A percentile compares a stretch with the other conserved stretches of the same genome.
Evolutionary conservation across 345 rosid genomes (phyloP).

Genomic region (Salix koriyanagi): DNA sequence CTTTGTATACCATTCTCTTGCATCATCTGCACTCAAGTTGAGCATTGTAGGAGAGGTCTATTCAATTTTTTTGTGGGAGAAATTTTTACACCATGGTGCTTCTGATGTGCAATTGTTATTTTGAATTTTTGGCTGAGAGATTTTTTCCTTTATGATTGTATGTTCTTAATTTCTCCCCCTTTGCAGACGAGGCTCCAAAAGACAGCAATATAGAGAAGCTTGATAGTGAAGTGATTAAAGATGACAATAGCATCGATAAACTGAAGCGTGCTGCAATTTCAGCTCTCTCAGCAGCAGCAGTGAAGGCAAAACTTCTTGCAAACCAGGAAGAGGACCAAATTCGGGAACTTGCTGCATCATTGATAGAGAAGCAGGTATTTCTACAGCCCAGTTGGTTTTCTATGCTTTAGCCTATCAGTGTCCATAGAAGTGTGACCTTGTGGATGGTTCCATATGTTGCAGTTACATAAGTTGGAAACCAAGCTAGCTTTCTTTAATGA

Average conservation of each 20-base stretch:
- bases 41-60: background rate
- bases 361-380: slow-evolving; percentile 86
- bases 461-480: slow-evolving; percentile 84
- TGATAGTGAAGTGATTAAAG: slow-evolving; percentile 40
- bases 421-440: background rate
- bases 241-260: slow-evolving; percentile 47
- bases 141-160: slow-evolving; percentile 1
- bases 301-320: slow-evolving; percentile 84
- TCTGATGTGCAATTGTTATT: background rate
- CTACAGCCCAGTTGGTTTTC: background rate
- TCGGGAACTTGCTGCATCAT: slow-evolving; percentile 56
- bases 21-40: background rate
- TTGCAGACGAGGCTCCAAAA: slow-evolving; percentile 30
- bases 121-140: background rate
- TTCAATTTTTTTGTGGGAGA: background rate
- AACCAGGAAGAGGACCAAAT: slow-evolving; percentile 84
- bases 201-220: slow-evolving; percentile 37
- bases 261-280: slow-evolving; percentile 73
- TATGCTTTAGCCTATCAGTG: background rate
- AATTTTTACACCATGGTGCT: background rate
- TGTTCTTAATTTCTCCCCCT: slow-evolving; percentile 4
- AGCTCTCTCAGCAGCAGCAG: slow-evolving; percentile 91
- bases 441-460: slow-evolving; percentile 19
- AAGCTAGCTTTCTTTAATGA: slow-evolving; percentile 84
- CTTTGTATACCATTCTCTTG: background rate